These are phyloP conservation scores for Sugiyamaella neomexicana DNA, from an alignment of 1,139 yeast species.

Conservation along the genomic window DNA sequence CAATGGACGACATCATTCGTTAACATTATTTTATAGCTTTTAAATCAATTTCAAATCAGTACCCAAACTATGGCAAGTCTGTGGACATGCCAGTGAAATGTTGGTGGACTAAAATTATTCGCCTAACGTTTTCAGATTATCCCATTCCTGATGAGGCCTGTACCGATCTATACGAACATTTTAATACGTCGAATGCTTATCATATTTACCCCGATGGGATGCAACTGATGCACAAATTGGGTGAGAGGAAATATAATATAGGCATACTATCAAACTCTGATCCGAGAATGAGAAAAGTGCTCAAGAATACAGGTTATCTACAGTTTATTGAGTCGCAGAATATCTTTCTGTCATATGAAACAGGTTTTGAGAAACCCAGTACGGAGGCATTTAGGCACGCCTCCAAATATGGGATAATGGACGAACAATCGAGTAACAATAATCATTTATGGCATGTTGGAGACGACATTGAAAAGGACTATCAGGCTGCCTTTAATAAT, in stretches of 20 bases:
- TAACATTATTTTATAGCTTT: slow-evolving; percentile 22
- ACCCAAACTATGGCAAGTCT: slow-evolving; percentile 33
- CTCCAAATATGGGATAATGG: background rate
- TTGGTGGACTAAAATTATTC: slow-evolving; percentile 34
- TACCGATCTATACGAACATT: slow-evolving; percentile 28
- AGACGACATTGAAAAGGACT: slow-evolving; percentile 33
- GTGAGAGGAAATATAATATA: slow-evolving; percentile 18
- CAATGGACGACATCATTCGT: background rate
- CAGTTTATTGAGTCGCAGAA: slow-evolving; percentile 17
- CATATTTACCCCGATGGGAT: slow-evolving; percentile 29
- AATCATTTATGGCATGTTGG: slow-evolving; percentile 33
- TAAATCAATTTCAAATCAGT: slow-evolving; percentile 21
- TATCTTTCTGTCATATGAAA: slow-evolving; percentile 30
- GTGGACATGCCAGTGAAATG: slow-evolving; percentile 19
- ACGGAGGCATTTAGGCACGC: slow-evolving; percentile 27
- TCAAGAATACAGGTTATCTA: slow-evolving; percentile 27
- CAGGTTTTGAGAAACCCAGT: slow-evolving; percentile 33
- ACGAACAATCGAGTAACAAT: background rate
- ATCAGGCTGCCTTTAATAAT: slow-evolving; percentile 28
- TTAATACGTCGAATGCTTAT: slow-evolving; percentile 30
- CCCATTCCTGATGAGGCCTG: slow-evolving; percentile 23
- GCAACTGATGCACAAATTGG: slow-evolving; percentile 22
- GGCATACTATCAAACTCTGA: slow-evolving; percentile 37
- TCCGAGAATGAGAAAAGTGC: slow-evolving; percentile 28
- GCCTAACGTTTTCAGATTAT: slow-evolving; percentile 23